Base-by-base conservation (phyloP, 2,329 filamentous ascomycete genomes). In the Teratosphaeria viscida region DNA sequence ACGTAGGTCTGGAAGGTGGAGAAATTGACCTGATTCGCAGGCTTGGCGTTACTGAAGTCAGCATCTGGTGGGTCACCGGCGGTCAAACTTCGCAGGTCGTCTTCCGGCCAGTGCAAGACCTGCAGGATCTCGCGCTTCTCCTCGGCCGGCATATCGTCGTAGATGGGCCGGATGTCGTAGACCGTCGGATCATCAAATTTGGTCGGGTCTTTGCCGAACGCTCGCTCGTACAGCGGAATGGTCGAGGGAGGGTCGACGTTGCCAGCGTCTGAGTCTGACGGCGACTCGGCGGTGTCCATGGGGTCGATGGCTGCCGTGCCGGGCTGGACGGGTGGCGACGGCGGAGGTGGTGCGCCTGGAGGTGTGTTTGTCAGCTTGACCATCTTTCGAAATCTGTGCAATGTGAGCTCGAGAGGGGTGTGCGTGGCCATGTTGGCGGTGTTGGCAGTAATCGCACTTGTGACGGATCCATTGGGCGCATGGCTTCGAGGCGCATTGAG, bases 41-140 rank as follows among this genome's bases (percentile, higher is more conserved):
- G 91, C 72, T 97, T 99, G 37, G 90, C 88, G 71, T 85, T 95
- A 71, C 90, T 96, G 70, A 96, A 97, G 76, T 99, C 94, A 72
- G 90, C 91, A 73, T 97, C 92, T 1, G 94, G 92, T 1, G 92
- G 89, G 47, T 88, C 86, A 55, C 94, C 94, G 11, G 92, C 88
- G 64, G 95, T 95, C 65, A 94, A 79, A 70, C 96, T 87, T 60
- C 85, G 81, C 8, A 99, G 80, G 69, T 96, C 89, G 64, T 83
- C 87, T 57, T 81, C 82, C 0, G 94, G 94, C 71, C 94, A 99
- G 14, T 83, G 80, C 4, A 88, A 85, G 16, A 99, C 94, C 7
- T 90, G 90, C 73, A 90, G 95, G 57, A 97, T 92, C 65, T 88
- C 84, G 70, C 88, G 91, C 73, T 87, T 89, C 68, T 95, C 87